Evolutionary conservation across 2,329 filamentous ascomycete species (phyloP).

Genomic region (Cladophialophora yegresii): DNA sequence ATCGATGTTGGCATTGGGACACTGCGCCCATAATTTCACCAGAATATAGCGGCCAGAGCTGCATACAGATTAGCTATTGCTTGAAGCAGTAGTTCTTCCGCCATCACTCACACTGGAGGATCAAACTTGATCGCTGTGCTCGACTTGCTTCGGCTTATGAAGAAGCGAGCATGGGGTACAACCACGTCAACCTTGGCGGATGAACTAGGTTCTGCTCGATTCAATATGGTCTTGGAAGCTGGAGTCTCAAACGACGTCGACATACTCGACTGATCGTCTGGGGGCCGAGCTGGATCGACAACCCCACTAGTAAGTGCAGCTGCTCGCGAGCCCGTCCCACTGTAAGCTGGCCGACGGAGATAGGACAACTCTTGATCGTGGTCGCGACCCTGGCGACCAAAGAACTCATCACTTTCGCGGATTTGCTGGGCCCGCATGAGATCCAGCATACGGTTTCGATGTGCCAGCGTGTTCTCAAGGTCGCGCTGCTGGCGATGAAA

Average conservation of each 20-base stretch:
- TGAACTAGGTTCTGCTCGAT: constrained; percentile 40
- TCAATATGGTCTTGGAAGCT: constrained; percentile 27
- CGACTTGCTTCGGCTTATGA: constrained; percentile 77
- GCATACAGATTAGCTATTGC: constrained; percentile 15
- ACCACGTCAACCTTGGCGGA: constrained; percentile 54
- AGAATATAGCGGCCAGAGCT: constrained; percentile 73
- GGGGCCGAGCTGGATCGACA: constrained; percentile 2
- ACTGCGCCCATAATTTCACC: constrained; percentile 85
- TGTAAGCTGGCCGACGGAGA: constrained; percentile 11
- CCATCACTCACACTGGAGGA: constrained; percentile 63
- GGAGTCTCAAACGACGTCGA: background rate
- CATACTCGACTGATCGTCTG: constrained; percentile 7
- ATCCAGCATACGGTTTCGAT: constrained; percentile 21
- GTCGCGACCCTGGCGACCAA: constrained; percentile 16
- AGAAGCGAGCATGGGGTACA: constrained; percentile 76
- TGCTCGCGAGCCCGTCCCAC: background rate
- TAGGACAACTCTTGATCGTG: constrained; percentile 12
- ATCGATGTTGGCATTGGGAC: constrained; percentile 76
- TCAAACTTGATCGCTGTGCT: constrained; percentile 86
- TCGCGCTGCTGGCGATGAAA: constrained; percentile 20
- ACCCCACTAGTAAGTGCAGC: background rate
- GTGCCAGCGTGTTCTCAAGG: constrained; percentile 18
- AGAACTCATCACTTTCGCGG: constrained; percentile 23
- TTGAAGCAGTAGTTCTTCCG: background rate
- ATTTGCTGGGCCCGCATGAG: constrained; percentile 26